Percentiles rank a stretch among this genome's conserved stretches.
These are phyloP conservation scores for Acer saccharum DNA, from an alignment of 345 rosid genomes.

Conservation along the genomic window DNA sequence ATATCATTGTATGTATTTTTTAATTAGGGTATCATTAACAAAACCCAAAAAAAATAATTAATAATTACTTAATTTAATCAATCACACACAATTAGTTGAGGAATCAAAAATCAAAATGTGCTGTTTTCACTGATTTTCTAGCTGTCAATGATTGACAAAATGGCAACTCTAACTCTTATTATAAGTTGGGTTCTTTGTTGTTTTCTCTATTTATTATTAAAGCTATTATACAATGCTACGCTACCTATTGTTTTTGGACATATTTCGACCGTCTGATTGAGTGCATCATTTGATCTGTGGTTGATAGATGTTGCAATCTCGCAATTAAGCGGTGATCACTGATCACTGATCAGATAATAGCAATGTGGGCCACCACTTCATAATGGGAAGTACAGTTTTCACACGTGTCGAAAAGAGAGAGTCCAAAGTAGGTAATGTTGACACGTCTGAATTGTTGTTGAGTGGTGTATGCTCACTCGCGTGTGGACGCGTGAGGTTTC, in stretches of 20 bases:
- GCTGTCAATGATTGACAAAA: conserved; percentile 15
- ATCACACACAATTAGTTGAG: conserved; percentile 5
- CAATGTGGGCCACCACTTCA: conserved; percentile 14
- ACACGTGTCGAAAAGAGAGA: conserved; percentile 18
- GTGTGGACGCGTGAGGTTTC: not conserved
- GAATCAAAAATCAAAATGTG: conserved; percentile 13
- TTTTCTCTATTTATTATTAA: not conserved
- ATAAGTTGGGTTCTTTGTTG: not conserved
- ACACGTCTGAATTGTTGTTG: not conserved
- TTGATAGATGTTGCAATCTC: not conserved
- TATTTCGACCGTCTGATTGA: not conserved
- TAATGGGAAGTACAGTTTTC: not conserved
- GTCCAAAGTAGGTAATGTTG: conserved; percentile 6
- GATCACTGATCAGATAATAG: not conserved
- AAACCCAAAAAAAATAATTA: not conserved
- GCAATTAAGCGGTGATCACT: not conserved
- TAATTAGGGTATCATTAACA: too few relatives aligned
- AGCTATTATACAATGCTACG: not conserved
- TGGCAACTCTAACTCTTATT: not conserved
- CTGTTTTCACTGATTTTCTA: conserved; percentile 6
- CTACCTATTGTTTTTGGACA: not conserved
- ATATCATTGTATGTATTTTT: too few relatives aligned
- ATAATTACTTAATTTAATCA: not conserved
- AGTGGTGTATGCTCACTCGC: not conserved
- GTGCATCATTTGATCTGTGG: too few relatives aligned